Percentiles rank a stretch among this genome's conserved stretches.
Evolutionary conservation across 148 eudicot species (phyloP).

Genomic region (Agrostemma githago): DNA sequence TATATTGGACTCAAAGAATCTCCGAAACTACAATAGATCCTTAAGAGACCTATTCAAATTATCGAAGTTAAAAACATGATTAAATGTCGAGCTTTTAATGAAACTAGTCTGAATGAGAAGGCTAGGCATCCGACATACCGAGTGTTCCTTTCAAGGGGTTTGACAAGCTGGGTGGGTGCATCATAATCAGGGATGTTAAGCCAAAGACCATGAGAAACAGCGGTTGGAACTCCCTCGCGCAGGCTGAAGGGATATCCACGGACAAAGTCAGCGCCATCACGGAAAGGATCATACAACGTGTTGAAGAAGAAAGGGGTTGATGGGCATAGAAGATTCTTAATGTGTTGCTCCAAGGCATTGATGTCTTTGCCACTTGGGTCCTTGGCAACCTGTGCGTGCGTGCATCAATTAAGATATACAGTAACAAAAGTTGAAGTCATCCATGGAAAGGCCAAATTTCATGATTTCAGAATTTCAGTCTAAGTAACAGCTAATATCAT

Average conservation of each 20-base stretch:
- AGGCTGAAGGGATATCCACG: constrained; percentile 66
- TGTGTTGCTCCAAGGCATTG: constrained; percentile 59
- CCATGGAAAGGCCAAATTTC: too few species aligned
- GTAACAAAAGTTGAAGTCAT: neutral
- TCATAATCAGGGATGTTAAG: constrained; percentile 70
- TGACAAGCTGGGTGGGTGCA: constrained; percentile 70
- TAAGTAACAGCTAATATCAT: too few species aligned
- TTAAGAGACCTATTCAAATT: too few species aligned
- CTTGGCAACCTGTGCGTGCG: constrained; percentile 44
- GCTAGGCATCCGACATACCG: constrained; percentile 20
- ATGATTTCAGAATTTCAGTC: too few species aligned
- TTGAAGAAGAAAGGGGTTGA: constrained; percentile 67
- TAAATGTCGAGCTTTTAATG: too few species aligned
- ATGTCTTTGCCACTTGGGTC: constrained; percentile 60
- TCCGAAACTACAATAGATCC: too few species aligned
- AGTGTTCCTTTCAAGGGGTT: constrained; percentile 61
- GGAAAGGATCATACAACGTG: constrained; percentile 57
- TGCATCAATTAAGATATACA: neutral
- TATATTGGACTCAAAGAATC: too few species aligned
- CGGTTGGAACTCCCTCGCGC: constrained; percentile 59
- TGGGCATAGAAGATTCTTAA: constrained; percentile 51
- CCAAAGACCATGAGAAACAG: constrained; percentile 67
- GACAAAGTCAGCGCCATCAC: constrained; percentile 65
- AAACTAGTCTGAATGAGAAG: neutral
- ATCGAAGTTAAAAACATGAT: too few species aligned